Conservation (phyloP, 2,329 filamentous ascomycete species). For the Aspergillus nomiae region DNA sequence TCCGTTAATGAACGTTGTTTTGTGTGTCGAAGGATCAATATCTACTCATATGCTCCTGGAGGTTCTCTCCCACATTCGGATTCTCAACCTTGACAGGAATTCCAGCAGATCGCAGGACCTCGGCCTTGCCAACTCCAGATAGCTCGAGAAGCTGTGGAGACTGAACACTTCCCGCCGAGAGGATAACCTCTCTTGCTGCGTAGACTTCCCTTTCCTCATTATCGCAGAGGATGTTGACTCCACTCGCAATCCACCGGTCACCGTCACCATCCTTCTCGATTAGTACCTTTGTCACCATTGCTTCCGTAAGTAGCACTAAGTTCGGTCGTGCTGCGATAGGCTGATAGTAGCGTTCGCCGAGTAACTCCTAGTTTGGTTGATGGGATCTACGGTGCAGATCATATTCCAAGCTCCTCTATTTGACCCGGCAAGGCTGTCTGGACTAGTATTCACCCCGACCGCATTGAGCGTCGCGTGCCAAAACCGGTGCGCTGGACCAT, state of each 20-base stretch:
- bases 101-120: constrained; percentile 44
- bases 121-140: constrained; percentile 59
- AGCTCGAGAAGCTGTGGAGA: constrained; percentile 63
- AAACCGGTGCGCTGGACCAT: constrained; percentile 41
- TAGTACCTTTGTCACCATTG: constrained; percentile 50
- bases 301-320: constrained; percentile 51
- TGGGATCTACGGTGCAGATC: constrained; percentile 30
- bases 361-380: constrained; percentile 41
- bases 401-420: constrained; percentile 46
- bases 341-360: constrained; percentile 46
- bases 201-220: constrained; percentile 39
- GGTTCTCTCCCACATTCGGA: constrained; percentile 51
- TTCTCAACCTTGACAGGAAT: constrained; percentile 49
- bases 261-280: constrained; percentile 33
- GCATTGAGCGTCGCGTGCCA: constrained; percentile 49
- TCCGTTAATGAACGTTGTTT: constrained; percentile 21
- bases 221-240: constrained; percentile 44
- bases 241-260: constrained; percentile 36
- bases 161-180: constrained; percentile 60
- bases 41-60: constrained; percentile 50
- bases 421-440: constrained; percentile 40
- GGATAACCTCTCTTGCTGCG: constrained; percentile 54
- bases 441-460: constrained; percentile 41
- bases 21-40: not conserved
- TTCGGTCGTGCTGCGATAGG: constrained; percentile 45